Evolutionary conservation across 2,329 filamentous ascomycete species (phyloP).

Genomic region (Parastagonospora nodorum): DNA sequence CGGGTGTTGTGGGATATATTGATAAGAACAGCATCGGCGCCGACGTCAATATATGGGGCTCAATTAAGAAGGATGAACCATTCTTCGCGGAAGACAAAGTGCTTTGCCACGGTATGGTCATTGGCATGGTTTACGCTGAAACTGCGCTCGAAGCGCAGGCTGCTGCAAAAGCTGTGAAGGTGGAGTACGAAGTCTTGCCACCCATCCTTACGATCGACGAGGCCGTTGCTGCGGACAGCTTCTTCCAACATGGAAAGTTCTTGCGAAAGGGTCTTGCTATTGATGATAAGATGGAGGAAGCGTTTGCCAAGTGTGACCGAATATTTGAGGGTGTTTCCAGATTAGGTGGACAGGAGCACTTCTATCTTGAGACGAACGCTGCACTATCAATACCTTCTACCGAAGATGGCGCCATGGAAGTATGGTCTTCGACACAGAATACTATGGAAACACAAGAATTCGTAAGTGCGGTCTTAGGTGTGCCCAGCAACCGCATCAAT

Average conservation of each 20-base stretch:
- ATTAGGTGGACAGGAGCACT: constrained; percentile 96
- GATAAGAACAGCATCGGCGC: constrained; percentile 80
- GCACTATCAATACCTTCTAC: constrained; percentile 81
- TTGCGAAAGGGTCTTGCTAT: constrained; percentile 73
- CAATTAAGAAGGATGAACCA: constrained; percentile 77
- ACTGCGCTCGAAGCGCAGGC: constrained; percentile 77
- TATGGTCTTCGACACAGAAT: constrained; percentile 60
- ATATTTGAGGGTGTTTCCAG: constrained; percentile 81
- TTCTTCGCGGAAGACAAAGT: constrained; percentile 93
- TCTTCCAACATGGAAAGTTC: constrained; percentile 76
- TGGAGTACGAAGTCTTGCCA: constrained; percentile 87
- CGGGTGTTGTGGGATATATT: constrained; percentile 83
- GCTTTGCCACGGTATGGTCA: constrained; percentile 84
- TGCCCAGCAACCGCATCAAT: constrained; percentile 86
- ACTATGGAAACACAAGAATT: constrained; percentile 59
- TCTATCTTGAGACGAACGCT: constrained; percentile 92
- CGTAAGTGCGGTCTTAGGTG: constrained; percentile 78
- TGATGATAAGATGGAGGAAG: constrained; percentile 64
- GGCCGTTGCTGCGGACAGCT: constrained; percentile 85
- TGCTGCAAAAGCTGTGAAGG: constrained; percentile 78
- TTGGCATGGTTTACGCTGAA: constrained; percentile 84
- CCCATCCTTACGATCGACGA: constrained; percentile 92
- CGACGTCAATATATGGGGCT: constrained; percentile 88
- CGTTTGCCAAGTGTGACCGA: constrained; percentile 76
- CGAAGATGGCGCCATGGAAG: constrained; percentile 91